Evolutionary conservation across 805 yeast genomes (phyloP).

Genomic region (Candida tallmaniae): DNA sequence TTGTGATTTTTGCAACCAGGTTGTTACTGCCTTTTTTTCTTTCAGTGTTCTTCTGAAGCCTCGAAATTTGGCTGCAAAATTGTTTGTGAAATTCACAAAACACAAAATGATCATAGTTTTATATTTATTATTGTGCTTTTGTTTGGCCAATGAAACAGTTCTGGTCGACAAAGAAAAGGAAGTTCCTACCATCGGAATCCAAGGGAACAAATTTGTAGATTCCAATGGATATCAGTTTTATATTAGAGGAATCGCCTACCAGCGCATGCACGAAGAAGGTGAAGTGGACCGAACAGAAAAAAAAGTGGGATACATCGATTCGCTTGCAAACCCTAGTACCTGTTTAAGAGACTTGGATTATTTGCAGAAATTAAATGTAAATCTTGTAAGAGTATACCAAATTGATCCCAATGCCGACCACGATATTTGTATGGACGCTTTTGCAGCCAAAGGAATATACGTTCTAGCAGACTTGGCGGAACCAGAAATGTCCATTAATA

Average conservation of each 20-base stretch:
- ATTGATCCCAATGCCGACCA: slow-evolving; percentile 70
- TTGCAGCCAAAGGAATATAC: slow-evolving; percentile 37
- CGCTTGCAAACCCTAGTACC: slow-evolving; percentile 62
- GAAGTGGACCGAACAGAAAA: slow-evolving; percentile 17
- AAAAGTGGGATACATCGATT: slow-evolving; percentile 53
- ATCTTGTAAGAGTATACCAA: slow-evolving; percentile 82
- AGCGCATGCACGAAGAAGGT: slow-evolving; percentile 54
- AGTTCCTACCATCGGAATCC: not conserved
- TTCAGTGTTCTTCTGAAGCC: too few species aligned
- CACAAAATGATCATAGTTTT: not conserved
- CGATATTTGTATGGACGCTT: slow-evolving; percentile 68
- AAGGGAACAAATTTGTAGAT: slow-evolving; percentile 61
- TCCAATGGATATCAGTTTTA: slow-evolving; percentile 76
- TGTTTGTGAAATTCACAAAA: slow-evolving; percentile 1
- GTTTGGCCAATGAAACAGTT: not conserved
- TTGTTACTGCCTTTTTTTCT: too few species aligned
- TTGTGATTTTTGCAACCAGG: not conserved
- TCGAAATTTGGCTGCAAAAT: slow-evolving; percentile 5
- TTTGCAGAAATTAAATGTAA: slow-evolving; percentile 61
- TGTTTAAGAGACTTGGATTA: slow-evolving; percentile 86
- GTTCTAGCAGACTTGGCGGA: slow-evolving; percentile 34
- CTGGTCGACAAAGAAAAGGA: too few species aligned
- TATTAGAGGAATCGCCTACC: slow-evolving; percentile 86
- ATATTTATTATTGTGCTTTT: not conserved
- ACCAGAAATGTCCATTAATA: slow-evolving; percentile 29